Base-by-base conservation (phyloP, 495 filamentous ascomycete genomes). In the Hypoxylon fuscum region DNA sequence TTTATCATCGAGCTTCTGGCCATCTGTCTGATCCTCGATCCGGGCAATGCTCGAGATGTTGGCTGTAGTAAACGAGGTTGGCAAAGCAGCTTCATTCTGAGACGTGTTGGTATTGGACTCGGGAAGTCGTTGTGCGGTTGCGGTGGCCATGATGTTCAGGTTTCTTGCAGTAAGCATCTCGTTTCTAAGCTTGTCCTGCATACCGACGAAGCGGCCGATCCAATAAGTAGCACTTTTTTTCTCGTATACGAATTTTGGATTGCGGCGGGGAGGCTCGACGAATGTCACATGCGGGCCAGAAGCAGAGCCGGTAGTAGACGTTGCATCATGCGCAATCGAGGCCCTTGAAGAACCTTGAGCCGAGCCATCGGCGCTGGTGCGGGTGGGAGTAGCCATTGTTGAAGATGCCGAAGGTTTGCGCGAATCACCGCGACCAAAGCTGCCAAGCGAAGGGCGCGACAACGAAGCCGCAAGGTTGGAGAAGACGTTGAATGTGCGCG, bases 201-300 rank as follows among this genome's bases (percentile, higher is more conserved):
- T 69, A 1, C 82, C 72, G 21, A 76, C 64, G 62, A 85, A 83
- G 6, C 85, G 82, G 11, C 85, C 85, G 0, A 79, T 66, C 85
- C 85, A 87, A 68, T 82, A 87, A 6, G 61, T 20, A n/a, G n/a
- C n/a, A n/a, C 0, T 71, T 57, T 1, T 69, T 44, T 68, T 75
- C 0, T 51, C 65, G 12, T 64, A 47, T 4, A 79, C 52, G 3
- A 62, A 43, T 2, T 60, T 62, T 3, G 59, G 60, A 40, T 73
- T 56, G 34, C 21, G 18, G 11, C 22, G 18, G 18, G 18, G 18
- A 11, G 55, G 18, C 21, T 31, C 11, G 11, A n/a, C n/a, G n/a
- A n/a, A n/a, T n/a, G n/a, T n/a, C n/a, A n/a, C n/a, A n/a, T n/a
- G n/a, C n/a, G 25, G 8, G 25, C 25, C 25, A 27, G 8, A 27